A percentile compares a stretch with the other conserved stretches of the same genome.
phyloP scores from a whole-genome alignment of 2,329 filamentous ascomycete species.

The Knufia petricola region DNA sequence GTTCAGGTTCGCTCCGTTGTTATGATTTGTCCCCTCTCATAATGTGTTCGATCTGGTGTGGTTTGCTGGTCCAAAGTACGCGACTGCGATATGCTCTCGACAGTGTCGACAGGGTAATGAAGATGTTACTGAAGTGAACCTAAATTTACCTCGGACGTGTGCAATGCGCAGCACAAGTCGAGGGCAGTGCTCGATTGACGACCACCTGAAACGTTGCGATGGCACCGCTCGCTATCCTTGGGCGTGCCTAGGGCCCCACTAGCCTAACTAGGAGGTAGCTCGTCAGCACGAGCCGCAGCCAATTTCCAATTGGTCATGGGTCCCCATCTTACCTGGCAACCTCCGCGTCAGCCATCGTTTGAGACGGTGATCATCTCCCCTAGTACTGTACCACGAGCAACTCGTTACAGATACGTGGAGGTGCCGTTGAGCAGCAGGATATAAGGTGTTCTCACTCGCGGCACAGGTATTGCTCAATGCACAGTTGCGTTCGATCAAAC shows the following conservation, averaged over 20 bases:
- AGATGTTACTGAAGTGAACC: not conserved
- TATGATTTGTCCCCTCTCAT: not conserved
- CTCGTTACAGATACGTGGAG: too few species aligned
- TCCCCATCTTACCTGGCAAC: too few species aligned
- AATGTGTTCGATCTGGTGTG: not conserved
- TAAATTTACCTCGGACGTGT: not conserved
- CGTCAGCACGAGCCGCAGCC: not conserved
- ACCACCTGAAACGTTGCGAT: not conserved
- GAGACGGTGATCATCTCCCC: too few species aligned
- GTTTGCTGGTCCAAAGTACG: not conserved
- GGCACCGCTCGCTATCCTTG: not conserved
- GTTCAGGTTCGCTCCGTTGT: not conserved
- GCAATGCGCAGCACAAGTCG: not conserved
- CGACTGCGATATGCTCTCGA: not conserved
- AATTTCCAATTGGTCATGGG: too few species aligned
- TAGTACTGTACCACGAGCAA: too few species aligned
- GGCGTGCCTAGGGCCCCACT: not conserved
- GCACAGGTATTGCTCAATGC: too few species aligned
- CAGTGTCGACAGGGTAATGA: not conserved
- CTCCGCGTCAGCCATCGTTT: slow-evolving; percentile 59
- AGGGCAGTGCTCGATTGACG: not conserved
- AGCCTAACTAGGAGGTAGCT: too few species aligned
- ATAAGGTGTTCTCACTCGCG: too few species aligned
- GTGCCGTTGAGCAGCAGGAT: too few species aligned
- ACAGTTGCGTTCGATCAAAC: too few species aligned